phyloP scores from a whole-genome alignment of 2,329 filamentous ascomycete genomes.

The Zopfia rhizophila region DNA sequence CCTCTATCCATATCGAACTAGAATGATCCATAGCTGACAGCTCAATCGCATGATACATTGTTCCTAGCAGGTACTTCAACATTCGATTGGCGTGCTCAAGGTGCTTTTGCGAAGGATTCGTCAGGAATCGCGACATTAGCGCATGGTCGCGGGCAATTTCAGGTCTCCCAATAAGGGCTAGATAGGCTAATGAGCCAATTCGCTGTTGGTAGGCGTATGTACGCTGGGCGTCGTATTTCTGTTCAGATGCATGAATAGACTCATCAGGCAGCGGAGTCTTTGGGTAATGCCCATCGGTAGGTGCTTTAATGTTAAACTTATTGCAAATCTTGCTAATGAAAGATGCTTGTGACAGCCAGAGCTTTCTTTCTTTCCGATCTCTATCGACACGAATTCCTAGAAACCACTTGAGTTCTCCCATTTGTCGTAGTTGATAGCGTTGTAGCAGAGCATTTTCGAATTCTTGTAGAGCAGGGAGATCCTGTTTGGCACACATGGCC shows the following conservation, averaged over 20 bases:
- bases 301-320: no score
- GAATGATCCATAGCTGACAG: no score
- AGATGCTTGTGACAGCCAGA: no score
- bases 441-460: not conserved
- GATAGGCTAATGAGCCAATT: constrained; percentile 29
- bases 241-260: not conserved
- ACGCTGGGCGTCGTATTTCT: not conserved
- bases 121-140: constrained; percentile 20
- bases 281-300: constrained; percentile 5
- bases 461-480: not conserved
- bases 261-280: constrained; percentile 3
- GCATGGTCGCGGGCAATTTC: constrained; percentile 22
- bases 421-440: no score
- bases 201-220: constrained; percentile 27
- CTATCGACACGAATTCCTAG: no score
- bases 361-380: no score
- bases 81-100: no score
- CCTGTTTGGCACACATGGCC: not conserved
- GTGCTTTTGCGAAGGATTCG: constrained; percentile 25
- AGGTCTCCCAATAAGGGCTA: constrained; percentile 17
- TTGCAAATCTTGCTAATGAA: no score
- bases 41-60: no score
- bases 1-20: no score
- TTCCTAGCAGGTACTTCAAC: no score
- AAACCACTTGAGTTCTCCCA: no score